These are phyloP conservation scores for Colletotrichum lentis DNA, from an alignment of 2,329 filamentous ascomycete genomes.

Conservation along the genomic window DNA sequence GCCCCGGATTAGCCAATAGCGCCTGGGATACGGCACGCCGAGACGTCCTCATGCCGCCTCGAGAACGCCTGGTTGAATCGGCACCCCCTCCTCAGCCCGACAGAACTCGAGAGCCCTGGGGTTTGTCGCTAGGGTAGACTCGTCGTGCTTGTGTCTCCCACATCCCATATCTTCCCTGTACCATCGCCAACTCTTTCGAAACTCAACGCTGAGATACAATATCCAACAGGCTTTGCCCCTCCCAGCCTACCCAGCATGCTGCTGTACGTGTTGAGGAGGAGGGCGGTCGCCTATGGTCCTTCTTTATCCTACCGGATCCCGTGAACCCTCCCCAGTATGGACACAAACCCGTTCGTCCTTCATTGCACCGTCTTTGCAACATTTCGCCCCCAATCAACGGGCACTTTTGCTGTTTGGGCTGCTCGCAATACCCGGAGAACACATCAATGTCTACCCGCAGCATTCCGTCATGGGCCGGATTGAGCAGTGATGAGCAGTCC, in stretches of 20 bases:
- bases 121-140: background rate
- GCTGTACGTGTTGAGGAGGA: background rate
- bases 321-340: background rate
- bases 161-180: background rate
- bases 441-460: background rate
- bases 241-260: background rate
- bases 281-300: background rate
- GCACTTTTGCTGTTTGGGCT: background rate
- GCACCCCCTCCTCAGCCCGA: background rate
- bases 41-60: background rate
- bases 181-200: constrained; percentile 6
- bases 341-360: background rate
- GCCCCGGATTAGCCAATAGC: background rate
- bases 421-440: background rate
- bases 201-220: constrained; percentile 21
- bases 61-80: background rate
- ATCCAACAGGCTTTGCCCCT: background rate
- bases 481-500: constrained; percentile 26
- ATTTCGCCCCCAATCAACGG: background rate
- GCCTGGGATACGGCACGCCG: background rate
- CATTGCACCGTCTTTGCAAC: background rate
- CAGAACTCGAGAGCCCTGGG: background rate
- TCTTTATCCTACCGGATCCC: background rate
- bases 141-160: background rate
- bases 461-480: constrained; percentile 20